Evolutionary conservation across 208 protist species (phyloP).

Genomic region (Kentomonas sorsogonicus): DNA sequence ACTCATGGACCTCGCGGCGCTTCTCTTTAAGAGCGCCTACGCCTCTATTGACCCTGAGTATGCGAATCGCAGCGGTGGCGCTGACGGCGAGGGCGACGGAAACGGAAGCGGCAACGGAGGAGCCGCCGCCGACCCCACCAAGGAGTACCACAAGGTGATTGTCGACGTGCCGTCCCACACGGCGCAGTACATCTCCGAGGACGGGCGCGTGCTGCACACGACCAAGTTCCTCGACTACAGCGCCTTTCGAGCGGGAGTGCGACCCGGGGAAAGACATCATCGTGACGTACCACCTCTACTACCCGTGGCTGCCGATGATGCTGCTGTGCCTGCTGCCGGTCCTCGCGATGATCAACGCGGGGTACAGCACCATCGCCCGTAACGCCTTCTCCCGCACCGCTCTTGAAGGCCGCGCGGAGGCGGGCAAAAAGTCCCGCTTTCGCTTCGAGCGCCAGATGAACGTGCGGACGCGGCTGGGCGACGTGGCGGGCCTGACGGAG

Average conservation of each 20-base stretch:
- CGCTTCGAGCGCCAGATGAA: conserved; percentile 63
- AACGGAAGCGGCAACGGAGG: conserved; percentile 36
- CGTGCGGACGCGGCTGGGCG: conserved; percentile 57
- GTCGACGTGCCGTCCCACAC: conserved; percentile 48
- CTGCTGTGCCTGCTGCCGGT: conserved; percentile 66
- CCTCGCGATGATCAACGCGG: conserved; percentile 36
- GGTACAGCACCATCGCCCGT: too few species aligned
- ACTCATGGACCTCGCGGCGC: too few species aligned
- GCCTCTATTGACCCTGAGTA: too few species aligned
- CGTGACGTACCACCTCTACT: conserved; percentile 46
- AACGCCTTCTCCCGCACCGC: too few species aligned
- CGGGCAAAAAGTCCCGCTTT: conserved; percentile 54
- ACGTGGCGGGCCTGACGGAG: conserved; percentile 82
- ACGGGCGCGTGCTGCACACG: conserved; percentile 44
- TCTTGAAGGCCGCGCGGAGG: conserved; percentile 32
- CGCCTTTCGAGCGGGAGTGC: conserved; percentile 46
- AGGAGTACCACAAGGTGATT: conserved; percentile 42
- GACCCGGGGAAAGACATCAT: conserved; percentile 59
- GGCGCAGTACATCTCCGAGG: conserved; percentile 46
- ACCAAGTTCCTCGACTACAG: conserved; percentile 70
- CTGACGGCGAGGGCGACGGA: conserved; percentile 21
- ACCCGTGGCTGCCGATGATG: conserved; percentile 76
- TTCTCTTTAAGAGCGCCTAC: too few species aligned
- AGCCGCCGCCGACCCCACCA: too few species aligned
- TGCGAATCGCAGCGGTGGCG: too few species aligned